A percentile compares a stretch with the other conserved stretches of the same genome.
Evolutionary conservation across 2,329 filamentous ascomycete genomes (phyloP).

Genomic region (Ophiostoma ips): DNA sequence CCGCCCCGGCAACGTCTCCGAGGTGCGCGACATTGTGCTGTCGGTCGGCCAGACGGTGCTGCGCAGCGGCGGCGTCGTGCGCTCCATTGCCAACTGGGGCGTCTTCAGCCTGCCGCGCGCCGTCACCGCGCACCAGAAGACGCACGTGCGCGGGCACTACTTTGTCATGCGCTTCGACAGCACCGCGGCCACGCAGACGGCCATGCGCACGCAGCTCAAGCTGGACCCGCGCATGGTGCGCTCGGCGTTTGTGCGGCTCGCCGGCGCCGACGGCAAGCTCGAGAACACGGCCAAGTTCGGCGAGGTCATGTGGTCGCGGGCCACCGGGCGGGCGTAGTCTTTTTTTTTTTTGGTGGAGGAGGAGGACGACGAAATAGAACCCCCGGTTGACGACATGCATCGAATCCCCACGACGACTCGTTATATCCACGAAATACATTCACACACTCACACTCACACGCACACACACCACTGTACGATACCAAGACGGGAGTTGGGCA

Average conservation of each 20-base stretch:
- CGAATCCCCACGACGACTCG: no score
- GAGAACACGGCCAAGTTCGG: slow-evolving; percentile 44
- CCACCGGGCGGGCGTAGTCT: slow-evolving; percentile 5
- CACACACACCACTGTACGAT: background rate
- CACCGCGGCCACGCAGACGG: slow-evolving; percentile 56
- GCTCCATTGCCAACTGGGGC: slow-evolving; percentile 91
- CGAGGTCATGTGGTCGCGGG: slow-evolving; percentile 32
- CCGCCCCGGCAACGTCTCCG: slow-evolving; percentile 74
- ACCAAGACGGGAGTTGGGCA: background rate
- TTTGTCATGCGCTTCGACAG: slow-evolving; percentile 96
- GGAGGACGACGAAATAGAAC: no score
- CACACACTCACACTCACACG: background rate
- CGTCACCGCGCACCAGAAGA: slow-evolving; percentile 65
- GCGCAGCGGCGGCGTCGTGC: slow-evolving; percentile 71
- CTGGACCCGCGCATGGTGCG: slow-evolving; percentile 86
- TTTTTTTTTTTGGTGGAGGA: no score
- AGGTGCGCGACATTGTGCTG: slow-evolving; percentile 93
- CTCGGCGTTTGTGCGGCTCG: slow-evolving; percentile 70
- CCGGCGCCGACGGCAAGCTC: slow-evolving; percentile 57
- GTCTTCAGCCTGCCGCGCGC: slow-evolving; percentile 74
- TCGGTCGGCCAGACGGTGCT: slow-evolving; percentile 75
- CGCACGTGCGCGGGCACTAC: slow-evolving; percentile 80
- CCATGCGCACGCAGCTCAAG: slow-evolving; percentile 59
- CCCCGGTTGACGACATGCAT: no score
- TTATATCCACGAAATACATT: background rate